Conservation (phyloP, 805 yeast genomes). For the Hanseniaspora clermontiae region DNA sequence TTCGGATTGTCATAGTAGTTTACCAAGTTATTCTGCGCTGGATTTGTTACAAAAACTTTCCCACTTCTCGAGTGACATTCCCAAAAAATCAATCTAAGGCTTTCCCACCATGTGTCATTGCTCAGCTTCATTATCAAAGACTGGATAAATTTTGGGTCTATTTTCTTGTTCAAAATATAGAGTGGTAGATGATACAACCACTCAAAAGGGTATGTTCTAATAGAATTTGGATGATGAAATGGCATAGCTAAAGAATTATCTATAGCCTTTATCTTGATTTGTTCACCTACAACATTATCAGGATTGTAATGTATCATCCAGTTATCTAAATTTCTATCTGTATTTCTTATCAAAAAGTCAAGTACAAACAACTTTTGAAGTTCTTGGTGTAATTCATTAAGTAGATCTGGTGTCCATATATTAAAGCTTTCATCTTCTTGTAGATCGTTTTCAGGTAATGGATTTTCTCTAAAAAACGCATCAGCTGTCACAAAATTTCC, state of each 20-base stretch:
- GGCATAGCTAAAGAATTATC: conserved; percentile 68
- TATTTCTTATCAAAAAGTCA: conserved; percentile 61
- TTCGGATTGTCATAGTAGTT: conserved; percentile 30
- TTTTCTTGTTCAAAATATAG: conserved; percentile 54
- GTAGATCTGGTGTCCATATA: conserved; percentile 20
- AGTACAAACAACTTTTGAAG: conserved; percentile 56
- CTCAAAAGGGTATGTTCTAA: conserved; percentile 70
- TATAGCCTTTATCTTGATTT: conserved; percentile 51
- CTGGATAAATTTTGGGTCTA: conserved; percentile 40
- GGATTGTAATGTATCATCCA: conserved; percentile 51
- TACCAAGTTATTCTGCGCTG: neutral
- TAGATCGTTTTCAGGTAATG: conserved; percentile 37
- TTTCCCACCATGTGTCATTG: conserved; percentile 60
- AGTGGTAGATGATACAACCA: conserved; percentile 57
- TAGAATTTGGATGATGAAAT: conserved; percentile 73
- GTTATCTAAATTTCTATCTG: conserved; percentile 62
- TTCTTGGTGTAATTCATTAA: conserved; percentile 45
- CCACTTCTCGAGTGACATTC: conserved; percentile 11
- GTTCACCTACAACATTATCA: conserved; percentile 28
- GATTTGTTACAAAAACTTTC: neutral
- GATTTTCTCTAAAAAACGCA: conserved; percentile 42
- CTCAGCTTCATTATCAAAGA: conserved; percentile 50
- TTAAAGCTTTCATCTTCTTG: conserved; percentile 13
- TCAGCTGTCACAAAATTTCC: conserved; percentile 49
- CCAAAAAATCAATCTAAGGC: conserved; percentile 24